phyloP scores from a whole-genome alignment of 306 rosid species.

The barrel medic (Medicago truncatula) region DNA sequence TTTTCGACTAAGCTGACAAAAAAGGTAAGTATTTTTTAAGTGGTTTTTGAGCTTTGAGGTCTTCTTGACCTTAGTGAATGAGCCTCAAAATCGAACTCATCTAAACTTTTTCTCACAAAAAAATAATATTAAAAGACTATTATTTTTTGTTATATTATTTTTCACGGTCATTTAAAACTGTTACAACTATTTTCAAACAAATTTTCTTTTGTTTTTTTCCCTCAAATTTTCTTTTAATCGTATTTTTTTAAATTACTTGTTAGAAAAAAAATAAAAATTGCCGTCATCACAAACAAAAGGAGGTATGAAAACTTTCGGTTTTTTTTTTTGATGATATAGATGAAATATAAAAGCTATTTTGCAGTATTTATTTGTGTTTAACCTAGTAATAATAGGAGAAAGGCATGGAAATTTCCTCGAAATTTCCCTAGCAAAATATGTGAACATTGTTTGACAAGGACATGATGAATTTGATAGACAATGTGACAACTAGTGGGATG shows the following conservation, averaged over 20 bases:
- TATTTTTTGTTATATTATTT: no score
- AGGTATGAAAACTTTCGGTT: not conserved
- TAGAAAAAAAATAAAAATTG: no score
- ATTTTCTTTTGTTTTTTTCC: no score
- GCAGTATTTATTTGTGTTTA: not conserved
- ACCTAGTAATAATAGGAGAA: not conserved
- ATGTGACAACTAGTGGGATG: not conserved
- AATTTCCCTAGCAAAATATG: constrained; percentile 32
- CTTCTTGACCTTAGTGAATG: no score
- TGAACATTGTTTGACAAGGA: not conserved
- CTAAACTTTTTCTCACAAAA: no score
- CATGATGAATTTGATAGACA: not conserved
- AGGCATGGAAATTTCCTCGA: constrained; percentile 38
- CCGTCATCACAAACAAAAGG: not conserved
- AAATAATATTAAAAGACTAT: no score
- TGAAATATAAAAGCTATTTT: not conserved
- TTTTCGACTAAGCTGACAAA: no score
- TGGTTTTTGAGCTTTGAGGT: no score
- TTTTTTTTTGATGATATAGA: not conserved
- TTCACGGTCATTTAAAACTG: no score
- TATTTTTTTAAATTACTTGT: not conserved
- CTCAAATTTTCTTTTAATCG: no score
- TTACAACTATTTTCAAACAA: not conserved
- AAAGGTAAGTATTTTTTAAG: no score
- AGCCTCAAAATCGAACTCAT: no score